Evolutionary conservation across 805 yeast species (phyloP).

Genomic region (Candida qinlingensis): DNA sequence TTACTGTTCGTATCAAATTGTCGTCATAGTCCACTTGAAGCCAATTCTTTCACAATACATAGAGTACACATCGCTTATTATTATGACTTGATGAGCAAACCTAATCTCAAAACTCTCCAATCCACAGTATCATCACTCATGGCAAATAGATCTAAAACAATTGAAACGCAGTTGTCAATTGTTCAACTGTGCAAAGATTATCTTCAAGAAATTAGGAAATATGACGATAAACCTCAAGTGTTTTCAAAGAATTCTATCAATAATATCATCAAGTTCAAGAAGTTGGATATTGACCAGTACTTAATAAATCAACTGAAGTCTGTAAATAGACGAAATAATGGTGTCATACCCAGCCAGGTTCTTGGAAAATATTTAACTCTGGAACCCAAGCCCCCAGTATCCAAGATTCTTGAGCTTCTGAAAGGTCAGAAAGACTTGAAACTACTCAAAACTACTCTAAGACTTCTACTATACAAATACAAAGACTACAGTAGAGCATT

Average conservation of each 20-base stretch:
- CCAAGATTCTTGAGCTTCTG: background rate
- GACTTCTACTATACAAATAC: constrained; percentile 4
- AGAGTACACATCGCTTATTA: too few species aligned
- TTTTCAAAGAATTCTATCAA: background rate
- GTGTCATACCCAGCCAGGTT: background rate
- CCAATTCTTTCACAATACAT: too few species aligned
- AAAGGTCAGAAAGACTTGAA: background rate
- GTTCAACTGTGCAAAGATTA: constrained; percentile 3
- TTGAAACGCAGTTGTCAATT: constrained; percentile 1
- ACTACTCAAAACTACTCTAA: background rate
- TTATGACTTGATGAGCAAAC: background rate
- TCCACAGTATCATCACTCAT: background rate
- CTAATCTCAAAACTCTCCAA: background rate
- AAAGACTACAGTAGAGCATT: constrained; percentile 3
- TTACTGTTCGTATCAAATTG: too few species aligned
- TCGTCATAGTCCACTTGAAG: too few species aligned
- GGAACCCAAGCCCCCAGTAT: constrained; percentile 1
- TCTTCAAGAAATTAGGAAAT: background rate
- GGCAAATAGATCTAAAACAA: background rate
- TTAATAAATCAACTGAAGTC: background rate
- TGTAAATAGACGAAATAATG: background rate
- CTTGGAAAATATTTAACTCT: background rate
- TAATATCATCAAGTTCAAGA: constrained; percentile 20
- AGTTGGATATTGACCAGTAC: constrained; percentile 67
- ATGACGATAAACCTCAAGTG: background rate